Evolutionary conservation across 192 early-diverging fungal genomes (phyloP), one percentile per base, ranked within the genome.

Genomic region (Funneliformis mosseae): DNA sequence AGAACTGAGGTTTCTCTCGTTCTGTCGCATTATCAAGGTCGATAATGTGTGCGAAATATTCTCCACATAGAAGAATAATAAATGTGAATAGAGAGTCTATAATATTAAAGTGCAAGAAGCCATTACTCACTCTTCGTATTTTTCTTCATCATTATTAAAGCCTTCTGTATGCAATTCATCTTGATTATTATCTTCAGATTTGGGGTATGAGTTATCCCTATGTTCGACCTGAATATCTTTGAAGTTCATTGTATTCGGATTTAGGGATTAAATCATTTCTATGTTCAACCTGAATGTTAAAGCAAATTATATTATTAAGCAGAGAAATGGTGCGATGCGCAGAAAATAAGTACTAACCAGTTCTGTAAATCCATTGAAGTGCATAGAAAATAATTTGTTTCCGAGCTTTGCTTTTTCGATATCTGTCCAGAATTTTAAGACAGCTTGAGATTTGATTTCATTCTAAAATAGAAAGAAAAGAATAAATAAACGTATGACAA

Each of bases 61-160:
- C 46, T 14, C 46, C 14, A n/a, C 46, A 48, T 48, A 48, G 12
- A 14, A 48, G 46, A 48, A 48, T 48, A 46, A 48, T 14, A 14
- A 48, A 48, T 48, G 46, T 48, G 11, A 48, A 48, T 48, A 48
- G 11, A 14, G 14, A 14, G 0, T 46, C 45, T 46, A 4, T 46
- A 46, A 9, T 46, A 46, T 46, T 70, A 70, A 70, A 70, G n/a
- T 42, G 39, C 39, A 70, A 70, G 39, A 70, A 70, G 39, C 39
- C 18, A 70, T 70, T 70, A 70, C 68, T 70, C 68, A 70, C 68
- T 70, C 68, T 70, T 70, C 68, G 39, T 23, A 10, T 70, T 8
- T 27, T 70, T 70, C 68, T 70, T 70, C 68, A 70, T 70, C 41
- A 70, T 38, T 73, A 73, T 73, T n/a, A 73, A 46, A 73, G 1